These are phyloP conservation scores for Paecilomyces dactylethromorphus DNA, from an alignment of 2,329 filamentous ascomycete genomes.

Conservation along the genomic window DNA sequence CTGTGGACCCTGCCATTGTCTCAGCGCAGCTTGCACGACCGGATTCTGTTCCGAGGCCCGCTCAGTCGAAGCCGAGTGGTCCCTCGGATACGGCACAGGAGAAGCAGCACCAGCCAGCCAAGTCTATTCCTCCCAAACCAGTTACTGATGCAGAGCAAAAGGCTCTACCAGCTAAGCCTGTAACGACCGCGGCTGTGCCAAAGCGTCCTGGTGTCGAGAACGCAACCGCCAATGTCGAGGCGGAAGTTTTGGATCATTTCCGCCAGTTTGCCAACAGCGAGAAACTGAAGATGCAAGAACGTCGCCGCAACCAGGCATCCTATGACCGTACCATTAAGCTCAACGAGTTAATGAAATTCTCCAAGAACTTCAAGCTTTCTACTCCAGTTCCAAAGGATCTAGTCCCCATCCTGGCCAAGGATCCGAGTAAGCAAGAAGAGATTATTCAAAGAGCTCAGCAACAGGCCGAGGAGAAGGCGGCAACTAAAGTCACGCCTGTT, in stretches of 20 bases:
- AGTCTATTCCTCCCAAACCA: constrained; percentile 16
- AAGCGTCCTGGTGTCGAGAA: constrained; percentile 39
- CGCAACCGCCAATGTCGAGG: constrained; percentile 55
- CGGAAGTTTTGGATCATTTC: constrained; percentile 57
- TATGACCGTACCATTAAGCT: constrained; percentile 87
- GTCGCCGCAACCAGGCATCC: constrained; percentile 47
- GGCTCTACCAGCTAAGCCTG: constrained; percentile 13
- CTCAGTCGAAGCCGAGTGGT: constrained; percentile 19
- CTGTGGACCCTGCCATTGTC: constrained; percentile 84
- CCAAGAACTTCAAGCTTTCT: constrained; percentile 85
- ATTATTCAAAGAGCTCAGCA: constrained; percentile 83
- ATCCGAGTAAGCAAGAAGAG: constrained; percentile 86
- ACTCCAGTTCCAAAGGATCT: constrained; percentile 88
- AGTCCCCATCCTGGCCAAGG: constrained; percentile 92
- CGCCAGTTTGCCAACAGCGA: constrained; percentile 58
- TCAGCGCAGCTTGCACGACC: constrained; percentile 66
- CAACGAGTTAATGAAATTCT: constrained; percentile 92
- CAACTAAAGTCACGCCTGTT: constrained; percentile 37
- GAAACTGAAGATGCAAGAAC: constrained; percentile 55
- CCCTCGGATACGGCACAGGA: constrained; percentile 14
- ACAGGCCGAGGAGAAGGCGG: constrained; percentile 57
- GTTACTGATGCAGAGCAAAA: constrained; percentile 20
- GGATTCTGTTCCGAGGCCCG: constrained; percentile 24
- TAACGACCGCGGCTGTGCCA: constrained; percentile 42
- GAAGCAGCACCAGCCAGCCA: constrained; percentile 11